phyloP scores from a whole-genome alignment of 2,329 filamentous ascomycete species.

The Fusarium bactridioides region DNA sequence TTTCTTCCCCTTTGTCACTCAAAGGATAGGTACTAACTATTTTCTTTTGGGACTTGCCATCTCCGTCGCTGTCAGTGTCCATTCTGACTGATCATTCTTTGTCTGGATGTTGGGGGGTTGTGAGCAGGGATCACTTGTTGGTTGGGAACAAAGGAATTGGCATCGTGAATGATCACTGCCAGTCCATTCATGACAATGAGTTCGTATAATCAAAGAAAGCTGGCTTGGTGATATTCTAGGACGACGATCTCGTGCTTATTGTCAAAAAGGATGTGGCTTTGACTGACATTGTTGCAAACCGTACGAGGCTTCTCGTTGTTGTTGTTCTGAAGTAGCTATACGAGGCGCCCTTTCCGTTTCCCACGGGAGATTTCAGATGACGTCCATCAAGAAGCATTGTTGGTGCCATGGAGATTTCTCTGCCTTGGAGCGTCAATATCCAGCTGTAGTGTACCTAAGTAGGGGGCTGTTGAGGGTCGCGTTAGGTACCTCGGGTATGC shows the following conservation, averaged over 20 bases:
- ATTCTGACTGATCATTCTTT: neutral
- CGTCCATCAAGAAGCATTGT: rapidly evolving
- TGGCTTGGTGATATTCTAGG: neutral
- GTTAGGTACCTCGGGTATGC: neutral
- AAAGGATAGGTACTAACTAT: no score
- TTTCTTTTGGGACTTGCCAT: neutral
- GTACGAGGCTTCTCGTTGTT: neutral
- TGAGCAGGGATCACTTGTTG: neutral
- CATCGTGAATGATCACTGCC: neutral
- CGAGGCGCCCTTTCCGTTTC: neutral
- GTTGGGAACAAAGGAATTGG: neutral
- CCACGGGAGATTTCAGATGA: rapidly evolving
- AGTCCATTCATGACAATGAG: neutral
- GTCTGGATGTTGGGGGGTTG: neutral
- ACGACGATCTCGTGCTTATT: rapidly evolving
- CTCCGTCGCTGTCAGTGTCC: no score
- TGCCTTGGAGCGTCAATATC: no score
- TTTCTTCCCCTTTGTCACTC: neutral
- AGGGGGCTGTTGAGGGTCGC: neutral
- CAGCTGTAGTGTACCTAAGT: no score
- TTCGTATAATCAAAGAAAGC: no score
- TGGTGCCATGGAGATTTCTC: neutral
- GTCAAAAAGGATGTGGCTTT: neutral
- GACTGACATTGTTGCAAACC: neutral
- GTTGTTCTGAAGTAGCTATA: neutral